Percentiles rank a stretch among this genome's conserved stretches.
These are phyloP conservation scores for Puccinia brachypodii DNA, from an alignment of 1,284 basidiomycete species.

Conservation along the genomic window DNA sequence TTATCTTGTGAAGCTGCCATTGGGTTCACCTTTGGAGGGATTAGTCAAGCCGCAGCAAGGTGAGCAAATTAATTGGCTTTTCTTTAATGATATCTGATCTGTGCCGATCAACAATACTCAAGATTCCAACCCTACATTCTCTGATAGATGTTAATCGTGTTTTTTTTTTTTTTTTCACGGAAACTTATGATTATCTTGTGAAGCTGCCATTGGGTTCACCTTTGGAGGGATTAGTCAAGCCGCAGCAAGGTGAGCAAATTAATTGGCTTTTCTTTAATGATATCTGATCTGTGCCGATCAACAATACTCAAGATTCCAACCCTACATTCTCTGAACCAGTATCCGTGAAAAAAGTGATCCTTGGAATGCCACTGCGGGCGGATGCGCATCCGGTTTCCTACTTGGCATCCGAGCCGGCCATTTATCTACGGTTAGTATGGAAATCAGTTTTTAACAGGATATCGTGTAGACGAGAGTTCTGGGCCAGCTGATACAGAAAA, in stretches of 20 bases:
- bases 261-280: not conserved
- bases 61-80: not conserved
- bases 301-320: not conserved
- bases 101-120: not conserved
- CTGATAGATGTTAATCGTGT: not conserved
- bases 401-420: constrained; percentile 44
- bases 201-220: constrained; percentile 44
- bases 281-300: not conserved
- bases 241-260: constrained; percentile 22
- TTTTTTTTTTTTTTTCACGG: not conserved
- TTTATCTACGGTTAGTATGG: constrained; percentile 29
- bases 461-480: not conserved
- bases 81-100: not conserved
- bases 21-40: constrained; percentile 42
- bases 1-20: constrained; percentile 20
- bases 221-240: constrained; percentile 33
- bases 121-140: not conserved
- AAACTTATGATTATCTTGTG: not conserved
- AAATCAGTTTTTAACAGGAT: not conserved
- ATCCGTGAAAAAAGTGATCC: constrained; percentile 42
- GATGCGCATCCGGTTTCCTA: constrained; percentile 48
- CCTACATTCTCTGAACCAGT: not conserved
- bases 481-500: not conserved
- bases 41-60: constrained; percentile 32
- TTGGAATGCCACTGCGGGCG: constrained; percentile 44